Evolutionary conservation across 106 monocot genomes (phyloP), one percentile per base, ranked within the genome.

Genomic region (Platanthera zijinensis): DNA sequence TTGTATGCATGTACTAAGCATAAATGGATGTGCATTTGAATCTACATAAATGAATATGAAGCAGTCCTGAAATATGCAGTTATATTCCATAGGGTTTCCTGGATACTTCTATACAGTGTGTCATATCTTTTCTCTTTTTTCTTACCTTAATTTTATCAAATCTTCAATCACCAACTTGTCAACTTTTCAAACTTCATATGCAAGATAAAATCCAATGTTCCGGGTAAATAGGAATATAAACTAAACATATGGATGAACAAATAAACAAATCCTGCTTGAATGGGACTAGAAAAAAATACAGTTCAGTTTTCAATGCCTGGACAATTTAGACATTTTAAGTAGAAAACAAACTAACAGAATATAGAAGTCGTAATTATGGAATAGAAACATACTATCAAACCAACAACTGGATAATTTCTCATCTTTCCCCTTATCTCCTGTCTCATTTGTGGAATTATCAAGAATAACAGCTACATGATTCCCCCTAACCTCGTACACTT

Each of bases 381-480:
- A 46, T 73, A 80, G 82, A 82, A 75, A 59, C 92, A 84, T 99
- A 99, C 99, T 78, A 46, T 92, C 88, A 83, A 99, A 92, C 99
- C 99, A 99, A 77, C 83, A 88, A 83, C 92, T 74, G 21, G 88
- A 90, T 75, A 87, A 80, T 79, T 88, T 86, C 49, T 77, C 76
- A 78, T 52, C 76, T 30, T 66, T 25, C 28, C 12, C 32, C 25
- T 66, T 66, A 12, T 5, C 81, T 14, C 73, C 80, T 30, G 63
- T 48, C 57, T 83, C 84, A 25, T 74, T 81, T 70, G 67, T 78
- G 63, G 64, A 21, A 50, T 25, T 82, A 62, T 99, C 94, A 80
- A 99, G 83, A 86, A 94, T 92, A 25, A 99, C 99, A 88, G 99
- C 94, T 50, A 99, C 92, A 78, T 99, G 90, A 80, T 99, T 85